Percentiles rank a stretch among this genome's conserved stretches.
Evolutionary conservation across 441 rosid genomes (phyloP).

Genomic region (Croton laevigatus): DNA sequence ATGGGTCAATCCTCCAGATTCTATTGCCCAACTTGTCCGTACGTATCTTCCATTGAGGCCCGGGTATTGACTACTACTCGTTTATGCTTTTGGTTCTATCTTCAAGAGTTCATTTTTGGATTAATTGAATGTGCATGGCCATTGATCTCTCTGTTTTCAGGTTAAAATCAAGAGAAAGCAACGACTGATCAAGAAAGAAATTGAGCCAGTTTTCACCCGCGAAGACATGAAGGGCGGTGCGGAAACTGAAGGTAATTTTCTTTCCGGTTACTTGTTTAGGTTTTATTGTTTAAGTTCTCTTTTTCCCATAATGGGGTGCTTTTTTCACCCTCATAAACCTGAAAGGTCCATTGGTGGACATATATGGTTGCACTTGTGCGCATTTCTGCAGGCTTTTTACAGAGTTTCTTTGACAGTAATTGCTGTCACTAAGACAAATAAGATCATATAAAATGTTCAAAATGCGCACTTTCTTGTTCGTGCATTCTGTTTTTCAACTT

Average conservation of each 20-base stretch:
- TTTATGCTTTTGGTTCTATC: background rate
- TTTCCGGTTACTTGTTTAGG: background rate
- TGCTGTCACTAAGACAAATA: background rate
- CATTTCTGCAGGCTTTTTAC: background rate
- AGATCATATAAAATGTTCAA: background rate
- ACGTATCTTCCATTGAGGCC: conserved; percentile 37
- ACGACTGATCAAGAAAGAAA: conserved; percentile 45
- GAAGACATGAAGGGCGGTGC: conserved; percentile 46
- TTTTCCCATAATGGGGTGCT: background rate
- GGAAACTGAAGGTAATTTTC: conserved; percentile 40
- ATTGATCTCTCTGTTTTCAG: conserved; percentile 20
- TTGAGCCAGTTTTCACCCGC: conserved; percentile 46
- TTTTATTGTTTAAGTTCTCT: background rate
- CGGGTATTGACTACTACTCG: conserved; percentile 21
- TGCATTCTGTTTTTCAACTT: background rate
- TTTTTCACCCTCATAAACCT: background rate
- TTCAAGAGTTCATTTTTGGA: background rate
- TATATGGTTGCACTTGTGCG: background rate
- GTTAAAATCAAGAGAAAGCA: conserved; percentile 52
- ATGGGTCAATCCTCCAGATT: conserved; percentile 38
- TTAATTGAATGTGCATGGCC: background rate
- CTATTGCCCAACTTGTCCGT: conserved; percentile 54
- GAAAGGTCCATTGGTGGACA: background rate
- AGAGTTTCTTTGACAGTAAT: background rate
- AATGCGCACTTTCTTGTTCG: background rate